Evolutionary conservation across 352 stramenopile species (phyloP).

Genomic region (Pythium sukuiense): DNA sequence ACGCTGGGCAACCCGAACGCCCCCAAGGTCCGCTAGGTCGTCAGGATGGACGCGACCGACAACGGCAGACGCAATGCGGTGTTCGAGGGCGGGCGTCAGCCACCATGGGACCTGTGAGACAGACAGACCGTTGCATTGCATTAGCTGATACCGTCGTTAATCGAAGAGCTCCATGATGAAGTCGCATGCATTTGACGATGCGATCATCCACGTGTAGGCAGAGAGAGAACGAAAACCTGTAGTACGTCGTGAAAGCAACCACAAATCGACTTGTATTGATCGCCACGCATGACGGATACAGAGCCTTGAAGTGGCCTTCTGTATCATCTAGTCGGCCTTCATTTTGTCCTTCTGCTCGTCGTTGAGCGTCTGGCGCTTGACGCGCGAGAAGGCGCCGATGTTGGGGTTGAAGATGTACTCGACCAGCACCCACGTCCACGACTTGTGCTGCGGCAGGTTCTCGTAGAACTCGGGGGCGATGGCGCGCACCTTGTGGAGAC

Average conservation of each 20-base stretch:
- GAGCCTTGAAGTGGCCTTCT: conserved; percentile 13
- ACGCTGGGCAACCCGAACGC: conserved; percentile 87
- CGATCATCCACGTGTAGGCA: background rate
- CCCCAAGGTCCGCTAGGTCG: conserved; percentile 42
- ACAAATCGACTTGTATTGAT: conserved; percentile 4
- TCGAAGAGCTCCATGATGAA: background rate
- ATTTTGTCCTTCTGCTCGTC: conserved; percentile 67
- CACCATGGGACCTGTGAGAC: background rate
- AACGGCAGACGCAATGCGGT: background rate
- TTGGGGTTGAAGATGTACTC: conserved; percentile 93
- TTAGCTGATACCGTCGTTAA: background rate
- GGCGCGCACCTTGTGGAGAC: conserved; percentile 87
- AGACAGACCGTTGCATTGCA: background rate
- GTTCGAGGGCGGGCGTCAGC: background rate
- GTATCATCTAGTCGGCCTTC: conserved; percentile 54
- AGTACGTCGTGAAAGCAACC: no score
- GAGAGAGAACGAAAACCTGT: background rate
- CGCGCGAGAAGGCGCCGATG: conserved; percentile 91
- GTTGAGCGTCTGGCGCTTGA: conserved; percentile 82
- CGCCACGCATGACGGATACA: background rate
- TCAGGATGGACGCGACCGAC: background rate
- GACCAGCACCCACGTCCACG: conserved; percentile 91
- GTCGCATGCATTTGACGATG: no score
- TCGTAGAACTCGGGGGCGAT: conserved; percentile 97
- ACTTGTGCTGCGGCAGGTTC: conserved; percentile 91